Evolutionary conservation across 139 green algal species (phyloP).

Genomic region (Tetradesmus lagerheimii): DNA sequence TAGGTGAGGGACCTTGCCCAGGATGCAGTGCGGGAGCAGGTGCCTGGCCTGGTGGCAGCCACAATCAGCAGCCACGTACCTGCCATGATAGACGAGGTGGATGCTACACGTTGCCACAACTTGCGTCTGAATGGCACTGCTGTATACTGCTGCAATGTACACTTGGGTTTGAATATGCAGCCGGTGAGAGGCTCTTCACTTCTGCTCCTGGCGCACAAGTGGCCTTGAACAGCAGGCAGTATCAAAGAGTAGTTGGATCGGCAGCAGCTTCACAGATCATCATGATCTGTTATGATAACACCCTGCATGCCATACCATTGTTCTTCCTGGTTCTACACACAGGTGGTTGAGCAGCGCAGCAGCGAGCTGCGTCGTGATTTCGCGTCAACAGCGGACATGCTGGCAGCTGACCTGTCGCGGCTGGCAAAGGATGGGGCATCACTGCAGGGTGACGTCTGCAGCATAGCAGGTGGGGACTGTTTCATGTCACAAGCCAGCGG

Average conservation of each 20-base stretch:
- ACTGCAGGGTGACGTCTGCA: constrained; percentile 25
- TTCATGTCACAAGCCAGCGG: background rate
- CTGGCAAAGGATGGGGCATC: constrained; percentile 18
- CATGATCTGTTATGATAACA: too few species aligned
- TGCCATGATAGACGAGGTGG: constrained; percentile 45
- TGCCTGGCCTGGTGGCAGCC: constrained; percentile 21
- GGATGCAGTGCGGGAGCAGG: constrained; percentile 2
- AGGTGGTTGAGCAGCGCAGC: constrained; percentile 28
- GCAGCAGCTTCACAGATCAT: background rate
- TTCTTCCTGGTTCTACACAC: background rate
- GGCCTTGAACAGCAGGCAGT: too few species aligned
- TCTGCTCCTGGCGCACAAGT: too few species aligned
- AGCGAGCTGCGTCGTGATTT: constrained; percentile 29
- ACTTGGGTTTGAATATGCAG: too few species aligned
- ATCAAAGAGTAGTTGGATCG: too few species aligned
- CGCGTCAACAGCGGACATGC: background rate
- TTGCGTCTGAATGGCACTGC: too few species aligned
- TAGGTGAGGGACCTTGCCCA: constrained; percentile 34
- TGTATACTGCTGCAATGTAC: too few species aligned
- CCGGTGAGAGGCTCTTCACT: too few species aligned
- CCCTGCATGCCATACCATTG: background rate
- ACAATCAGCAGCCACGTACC: constrained; percentile 27
- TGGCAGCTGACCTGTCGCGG: constrained; percentile 8
- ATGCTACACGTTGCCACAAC: background rate
- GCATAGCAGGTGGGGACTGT: background rate